Percentiles rank a stretch among this genome's conserved stretches.
Conservation (phyloP, 306 rosid species). For the Cucurbita argyrosperma region DNA sequence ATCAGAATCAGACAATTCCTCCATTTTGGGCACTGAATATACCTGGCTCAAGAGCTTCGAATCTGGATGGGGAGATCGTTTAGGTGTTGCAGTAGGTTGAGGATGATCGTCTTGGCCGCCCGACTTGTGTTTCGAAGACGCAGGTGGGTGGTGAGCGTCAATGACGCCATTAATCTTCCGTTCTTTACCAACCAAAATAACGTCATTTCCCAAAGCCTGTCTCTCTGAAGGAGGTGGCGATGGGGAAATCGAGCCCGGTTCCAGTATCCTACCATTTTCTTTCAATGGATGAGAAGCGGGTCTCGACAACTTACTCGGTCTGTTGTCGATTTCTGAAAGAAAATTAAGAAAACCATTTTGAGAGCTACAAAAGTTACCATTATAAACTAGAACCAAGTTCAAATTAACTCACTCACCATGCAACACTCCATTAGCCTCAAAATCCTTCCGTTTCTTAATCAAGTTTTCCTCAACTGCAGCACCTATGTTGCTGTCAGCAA, state of each 20-base stretch:
- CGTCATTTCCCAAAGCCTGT: constrained; percentile 21
- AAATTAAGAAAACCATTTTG: constrained; percentile 20
- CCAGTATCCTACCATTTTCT: constrained; percentile 62
- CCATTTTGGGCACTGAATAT: constrained; percentile 55
- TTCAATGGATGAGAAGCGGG: constrained; percentile 20
- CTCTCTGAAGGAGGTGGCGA: constrained; percentile 24
- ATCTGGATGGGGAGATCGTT: constrained; percentile 69
- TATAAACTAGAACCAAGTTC: constrained; percentile 6
- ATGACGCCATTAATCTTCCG: constrained; percentile 45
- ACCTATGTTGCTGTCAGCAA: constrained; percentile 24
- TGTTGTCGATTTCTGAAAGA: constrained; percentile 60
- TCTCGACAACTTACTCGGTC: constrained; percentile 54
- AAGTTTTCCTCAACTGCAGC: constrained; percentile 31
- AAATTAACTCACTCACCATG: constrained; percentile 85
- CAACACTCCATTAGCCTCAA: constrained; percentile 60
- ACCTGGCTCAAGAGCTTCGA: constrained; percentile 43
- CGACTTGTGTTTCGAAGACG: constrained; percentile 18
- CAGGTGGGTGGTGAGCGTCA: constrained; percentile 27
- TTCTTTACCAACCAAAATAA: constrained; percentile 37
- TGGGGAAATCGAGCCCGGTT: constrained; percentile 38
- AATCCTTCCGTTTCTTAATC: constrained; percentile 63
- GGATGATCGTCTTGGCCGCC: constrained; percentile 16
- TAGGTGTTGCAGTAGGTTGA: constrained; percentile 17
- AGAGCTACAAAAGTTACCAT: constrained; percentile 22
- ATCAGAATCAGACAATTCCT: constrained; percentile 31